phyloP scores from a whole-genome alignment of 306 rosid species.

The Malus asiatica region DNA sequence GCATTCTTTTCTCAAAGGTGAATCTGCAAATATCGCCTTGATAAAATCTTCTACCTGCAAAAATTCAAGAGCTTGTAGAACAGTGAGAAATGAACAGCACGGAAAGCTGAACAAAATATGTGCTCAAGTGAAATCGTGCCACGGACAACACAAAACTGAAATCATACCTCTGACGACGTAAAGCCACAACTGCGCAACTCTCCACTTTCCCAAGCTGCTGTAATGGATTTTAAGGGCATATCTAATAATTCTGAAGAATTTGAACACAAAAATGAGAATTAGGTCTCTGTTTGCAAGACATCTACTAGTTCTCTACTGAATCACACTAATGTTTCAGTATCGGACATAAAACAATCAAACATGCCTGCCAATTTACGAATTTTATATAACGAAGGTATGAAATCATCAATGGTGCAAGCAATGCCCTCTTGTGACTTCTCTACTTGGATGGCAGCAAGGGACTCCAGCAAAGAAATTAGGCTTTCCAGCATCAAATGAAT shows the following conservation, averaged over 20 bases:
- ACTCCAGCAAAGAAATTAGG: slow-evolving; percentile 53
- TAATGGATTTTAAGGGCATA: slow-evolving; percentile 78
- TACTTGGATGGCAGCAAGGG: slow-evolving; percentile 34
- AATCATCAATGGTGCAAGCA: slow-evolving; percentile 39
- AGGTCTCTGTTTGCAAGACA: slow-evolving; percentile 6
- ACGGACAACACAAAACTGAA: slow-evolving; percentile 15
- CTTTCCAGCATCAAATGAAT: slow-evolving; percentile 67
- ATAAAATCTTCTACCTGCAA: slow-evolving; percentile 65
- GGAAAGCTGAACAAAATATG: not conserved
- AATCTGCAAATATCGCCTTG: slow-evolving; percentile 77
- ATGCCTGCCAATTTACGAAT: slow-evolving; percentile 84
- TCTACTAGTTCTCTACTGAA: not conserved
- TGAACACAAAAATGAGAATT: not conserved
- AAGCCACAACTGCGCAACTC: slow-evolving; percentile 53
- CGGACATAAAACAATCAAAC: slow-evolving; percentile 6
- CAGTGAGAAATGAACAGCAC: not conserved
- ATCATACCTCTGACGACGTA: slow-evolving; percentile 60
- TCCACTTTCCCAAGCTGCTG: slow-evolving; percentile 75
- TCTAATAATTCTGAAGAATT: slow-evolving; percentile 64
- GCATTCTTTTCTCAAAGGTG: slow-evolving; percentile 71
- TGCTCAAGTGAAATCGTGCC: slow-evolving; percentile 36
- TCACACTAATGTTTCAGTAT: not conserved
- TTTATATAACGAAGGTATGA: slow-evolving; percentile 67
- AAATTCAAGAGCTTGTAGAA: not conserved
- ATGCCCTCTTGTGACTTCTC: slow-evolving; percentile 44